Percentiles rank a stretch among this genome's conserved stretches.
Conservation (phyloP, 345 rosid genomes). For the Gossypium mustelinum region DNA sequence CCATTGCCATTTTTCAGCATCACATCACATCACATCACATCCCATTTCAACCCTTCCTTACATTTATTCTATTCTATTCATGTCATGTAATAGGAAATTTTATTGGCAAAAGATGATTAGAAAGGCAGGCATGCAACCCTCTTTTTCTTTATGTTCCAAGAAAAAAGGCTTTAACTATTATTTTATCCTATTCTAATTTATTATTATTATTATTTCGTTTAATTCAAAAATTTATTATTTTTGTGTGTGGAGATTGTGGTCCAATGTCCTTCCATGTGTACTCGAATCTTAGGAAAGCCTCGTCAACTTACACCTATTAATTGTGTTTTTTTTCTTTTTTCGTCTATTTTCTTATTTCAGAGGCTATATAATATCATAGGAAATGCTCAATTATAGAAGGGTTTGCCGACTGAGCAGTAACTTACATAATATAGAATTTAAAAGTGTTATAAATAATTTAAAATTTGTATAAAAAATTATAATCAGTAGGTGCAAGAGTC, state of each 20-base stretch:
- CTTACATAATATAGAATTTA: too few species aligned
- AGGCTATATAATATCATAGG: neutral
- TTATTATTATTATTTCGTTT: neutral
- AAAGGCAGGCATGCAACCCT: neutral
- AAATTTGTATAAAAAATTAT: too few species aligned
- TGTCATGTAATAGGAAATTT: neutral
- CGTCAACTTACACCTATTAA: neutral
- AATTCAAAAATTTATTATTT: neutral
- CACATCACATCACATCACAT: conserved; percentile 14
- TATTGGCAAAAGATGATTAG: neutral
- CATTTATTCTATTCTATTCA: neutral
- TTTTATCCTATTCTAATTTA: neutral
- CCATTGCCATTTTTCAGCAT: conserved; percentile 4
- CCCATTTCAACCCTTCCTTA: neutral
- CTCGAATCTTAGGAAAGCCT: neutral
- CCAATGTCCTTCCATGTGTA: neutral
- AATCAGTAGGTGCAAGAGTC: too few species aligned
- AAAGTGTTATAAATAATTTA: too few species aligned
- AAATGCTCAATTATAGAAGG: too few species aligned
- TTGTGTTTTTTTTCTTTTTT: too few species aligned
- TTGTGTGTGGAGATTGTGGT: neutral
- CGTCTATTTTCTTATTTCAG: neutral
- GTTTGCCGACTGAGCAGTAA: too few species aligned
- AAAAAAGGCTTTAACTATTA: neutral
- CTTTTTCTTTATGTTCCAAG: neutral